A percentile compares a stretch with the other conserved stretches of the same genome.
phyloP scores from a whole-genome alignment of 768 basidiomycete species.

The Exidia glandulosa region DNA sequence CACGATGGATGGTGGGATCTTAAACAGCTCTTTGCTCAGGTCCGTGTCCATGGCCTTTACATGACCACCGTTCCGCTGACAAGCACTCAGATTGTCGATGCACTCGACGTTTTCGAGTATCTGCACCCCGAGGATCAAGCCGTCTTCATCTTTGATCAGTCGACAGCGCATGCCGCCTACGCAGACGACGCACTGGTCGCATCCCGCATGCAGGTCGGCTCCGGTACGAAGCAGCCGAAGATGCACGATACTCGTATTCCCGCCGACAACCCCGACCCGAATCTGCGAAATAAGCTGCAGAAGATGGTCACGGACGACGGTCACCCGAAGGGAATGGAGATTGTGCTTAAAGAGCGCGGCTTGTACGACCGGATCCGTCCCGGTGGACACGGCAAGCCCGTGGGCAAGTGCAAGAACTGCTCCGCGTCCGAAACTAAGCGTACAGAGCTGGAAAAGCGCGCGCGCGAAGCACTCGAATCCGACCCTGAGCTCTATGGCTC shows the following conservation, averaged over 20 bases:
- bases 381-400: slow-evolving; percentile 4
- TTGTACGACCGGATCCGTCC: slow-evolving; percentile 3
- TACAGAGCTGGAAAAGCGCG: slow-evolving; percentile 9
- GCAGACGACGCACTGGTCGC: no score
- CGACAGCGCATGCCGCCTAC: no score
- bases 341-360: slow-evolving; percentile 10
- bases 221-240: no score
- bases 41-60: not conserved
- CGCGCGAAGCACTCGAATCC: slow-evolving; percentile 7
- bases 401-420: slow-evolving; percentile 11
- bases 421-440: slow-evolving; percentile 9
- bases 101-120: not conserved
- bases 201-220: no score
- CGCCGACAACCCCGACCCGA: no score
- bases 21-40: slow-evolving; percentile 5
- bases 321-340: slow-evolving; percentile 10
- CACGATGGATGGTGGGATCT: slow-evolving; percentile 6
- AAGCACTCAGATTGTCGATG: no score
- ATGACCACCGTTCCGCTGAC: slow-evolving; percentile 1
- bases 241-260: no score
- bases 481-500: not conserved
- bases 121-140: not conserved
- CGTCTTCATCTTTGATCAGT: no score
- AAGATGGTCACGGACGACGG: no score
- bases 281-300: no score